Base-by-base conservation (phyloP, 192 early-diverging fungal species). In the Podochytrium sp. region DNA sequence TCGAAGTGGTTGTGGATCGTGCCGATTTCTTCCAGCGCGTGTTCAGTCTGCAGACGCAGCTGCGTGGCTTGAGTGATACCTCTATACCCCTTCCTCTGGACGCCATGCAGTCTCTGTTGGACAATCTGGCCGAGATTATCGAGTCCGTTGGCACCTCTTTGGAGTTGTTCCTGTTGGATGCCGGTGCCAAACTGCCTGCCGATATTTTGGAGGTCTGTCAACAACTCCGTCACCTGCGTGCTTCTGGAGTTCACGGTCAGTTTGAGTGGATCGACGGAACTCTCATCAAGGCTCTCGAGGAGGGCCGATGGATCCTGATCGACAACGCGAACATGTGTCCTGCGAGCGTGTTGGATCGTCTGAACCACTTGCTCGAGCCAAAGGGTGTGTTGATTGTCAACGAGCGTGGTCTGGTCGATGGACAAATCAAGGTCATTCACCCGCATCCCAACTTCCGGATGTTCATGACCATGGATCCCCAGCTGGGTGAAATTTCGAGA, bases 221-320 rank as follows among this genome's bases (percentile, higher is more conserved):
- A n/a, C 39, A 75, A 16, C 58, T 65, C n/a, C 34, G 43, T 7
- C 12, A 12, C 55, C 30, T 76, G 2, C 4, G 34, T 2, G 38
- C 34, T 12, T 37, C 51, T 2, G 80, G 79, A 25, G 65, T 69
- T 6, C 75, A 76, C 38, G 97, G 97, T 18, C 85, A 87, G 20
- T 99, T 99, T 75, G 97, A 99, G 76, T 99, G 97, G 97, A 91
- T 97, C 55, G 97, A 99, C 79, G 95, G 96, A 41, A 88, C 92
- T 2, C 83, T 99, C 3, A 91, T 99, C 33, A 87, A 92, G 35
- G 95, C 97, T 2, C 63, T 99, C 16, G 90, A 94, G 64, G 83
- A 92, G 55, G 97, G 96, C 1, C 84, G 94, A 66, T 99, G 97
- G 97, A 81, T 98, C 29, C 77, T 98, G 34, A 88, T 99, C 39